Conservation (phyloP, 495 filamentous ascomycete species). For the Penicillium goetzii region DNA sequence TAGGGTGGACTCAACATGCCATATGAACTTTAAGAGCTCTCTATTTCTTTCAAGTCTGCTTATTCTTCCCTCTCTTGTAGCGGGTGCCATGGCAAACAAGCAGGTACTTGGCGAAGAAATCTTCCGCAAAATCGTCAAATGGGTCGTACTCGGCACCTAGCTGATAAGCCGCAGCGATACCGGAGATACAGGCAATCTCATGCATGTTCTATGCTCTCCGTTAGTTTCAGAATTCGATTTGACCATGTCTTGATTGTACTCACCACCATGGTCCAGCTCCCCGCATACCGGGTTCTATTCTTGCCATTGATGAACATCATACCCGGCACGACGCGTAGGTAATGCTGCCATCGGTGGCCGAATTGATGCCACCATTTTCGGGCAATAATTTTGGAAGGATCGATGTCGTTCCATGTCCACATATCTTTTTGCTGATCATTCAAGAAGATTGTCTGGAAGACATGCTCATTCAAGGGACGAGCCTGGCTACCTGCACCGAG, state of each 20-base stretch:
- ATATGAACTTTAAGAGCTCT: not conserved
- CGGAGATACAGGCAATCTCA: conserved; percentile 76
- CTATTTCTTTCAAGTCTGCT: conserved; percentile 14
- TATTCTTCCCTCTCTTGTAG: conserved; percentile 38
- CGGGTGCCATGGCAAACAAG: conserved; percentile 55
- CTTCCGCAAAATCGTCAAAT: conserved; percentile 64
- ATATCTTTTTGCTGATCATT: conserved; percentile 67
- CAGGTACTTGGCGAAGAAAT: conserved; percentile 60
- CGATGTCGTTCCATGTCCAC: conserved; percentile 76
- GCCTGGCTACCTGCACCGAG: conserved; percentile 42
- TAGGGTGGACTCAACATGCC: not conserved
- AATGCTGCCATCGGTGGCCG: conserved; percentile 81
- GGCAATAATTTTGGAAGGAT: conserved; percentile 67
- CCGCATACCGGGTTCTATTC: conserved; percentile 69
- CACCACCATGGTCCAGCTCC: conserved; percentile 76
- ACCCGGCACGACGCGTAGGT: conserved; percentile 73
- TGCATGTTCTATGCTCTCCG: conserved; percentile 65
- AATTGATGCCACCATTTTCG: conserved; percentile 87
- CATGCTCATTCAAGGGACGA: conserved; percentile 60
- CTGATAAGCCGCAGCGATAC: conserved; percentile 76
- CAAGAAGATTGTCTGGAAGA: conserved; percentile 85
- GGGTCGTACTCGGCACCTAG: conserved; percentile 75
- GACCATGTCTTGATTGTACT: conserved; percentile 27
- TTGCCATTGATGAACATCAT: conserved; percentile 81
- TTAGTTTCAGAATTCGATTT: not conserved